Evolutionary conservation across 805 yeast genomes (phyloP).

Genomic region (Kodamaea nitidulidarum): DNA sequence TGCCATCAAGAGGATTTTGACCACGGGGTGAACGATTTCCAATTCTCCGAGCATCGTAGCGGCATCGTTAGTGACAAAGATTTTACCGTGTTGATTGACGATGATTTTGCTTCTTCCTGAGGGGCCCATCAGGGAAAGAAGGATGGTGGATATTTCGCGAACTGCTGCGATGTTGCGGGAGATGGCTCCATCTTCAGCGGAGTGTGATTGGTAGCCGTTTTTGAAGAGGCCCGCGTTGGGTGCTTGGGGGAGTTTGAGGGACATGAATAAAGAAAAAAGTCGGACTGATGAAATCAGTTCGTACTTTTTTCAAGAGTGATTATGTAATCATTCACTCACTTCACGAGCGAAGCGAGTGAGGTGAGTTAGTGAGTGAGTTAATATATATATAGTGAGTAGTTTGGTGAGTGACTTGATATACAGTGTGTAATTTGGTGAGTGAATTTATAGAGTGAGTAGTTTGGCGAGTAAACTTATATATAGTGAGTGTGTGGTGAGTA

Average conservation of each 20-base stretch:
- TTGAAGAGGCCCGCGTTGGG: conserved; percentile 93
- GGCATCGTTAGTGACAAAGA: conserved; percentile 93
- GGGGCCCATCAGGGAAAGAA: conserved; percentile 94
- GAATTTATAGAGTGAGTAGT: too few relatives aligned
- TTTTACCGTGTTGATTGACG: conserved; percentile 81
- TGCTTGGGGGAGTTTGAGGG: conserved; percentile 84
- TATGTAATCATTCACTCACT: too few relatives aligned
- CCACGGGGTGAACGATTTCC: conserved; percentile 96
- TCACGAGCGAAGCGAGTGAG: too few relatives aligned
- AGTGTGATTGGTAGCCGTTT: conserved; percentile 86
- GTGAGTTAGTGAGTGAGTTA: too few relatives aligned
- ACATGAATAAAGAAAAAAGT: conserved; percentile 47
- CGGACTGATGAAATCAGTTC: too few relatives aligned
- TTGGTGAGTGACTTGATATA: too few relatives aligned
- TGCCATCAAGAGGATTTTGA: conserved; percentile 92
- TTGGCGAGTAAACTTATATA: too few relatives aligned
- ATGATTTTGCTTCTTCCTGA: conserved; percentile 95
- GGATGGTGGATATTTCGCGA: conserved; percentile 86
- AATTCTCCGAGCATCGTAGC: conserved; percentile 93
- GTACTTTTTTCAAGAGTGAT: too few relatives aligned
- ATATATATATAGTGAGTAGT: too few relatives aligned
- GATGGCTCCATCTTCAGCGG: conserved; percentile 92
- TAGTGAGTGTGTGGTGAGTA: too few relatives aligned
- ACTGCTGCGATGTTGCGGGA: conserved; percentile 90
- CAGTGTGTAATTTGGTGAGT: too few relatives aligned